phyloP scores from a whole-genome alignment of 164 flowering plant genomes.

The Piper longum region DNA sequence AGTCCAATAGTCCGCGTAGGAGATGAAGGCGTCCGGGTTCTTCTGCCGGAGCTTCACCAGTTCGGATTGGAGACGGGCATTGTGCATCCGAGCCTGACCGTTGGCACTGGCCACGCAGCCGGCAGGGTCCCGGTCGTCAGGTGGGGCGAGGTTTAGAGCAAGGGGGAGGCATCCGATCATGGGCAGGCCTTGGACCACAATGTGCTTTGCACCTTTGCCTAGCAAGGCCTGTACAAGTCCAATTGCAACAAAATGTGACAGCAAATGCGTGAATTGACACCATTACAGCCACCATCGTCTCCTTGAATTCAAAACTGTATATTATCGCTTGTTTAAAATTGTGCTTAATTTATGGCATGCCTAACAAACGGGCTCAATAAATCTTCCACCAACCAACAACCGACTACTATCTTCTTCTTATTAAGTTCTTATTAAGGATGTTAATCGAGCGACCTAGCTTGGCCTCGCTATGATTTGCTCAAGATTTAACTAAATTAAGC shows the following conservation, averaged over 20 bases:
- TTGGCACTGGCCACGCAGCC: slow-evolving; percentile 57
- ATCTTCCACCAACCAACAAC: background rate
- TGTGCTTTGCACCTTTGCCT: slow-evolving; percentile 51
- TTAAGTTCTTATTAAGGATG: background rate
- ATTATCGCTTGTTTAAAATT: background rate
- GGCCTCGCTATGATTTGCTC: no score
- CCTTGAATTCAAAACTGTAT: no score
- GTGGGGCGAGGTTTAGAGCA: slow-evolving; percentile 30
- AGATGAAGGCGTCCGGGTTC: slow-evolving; percentile 41
- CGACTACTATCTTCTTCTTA: background rate
- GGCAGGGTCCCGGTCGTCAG: slow-evolving; percentile 33
- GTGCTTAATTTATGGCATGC: background rate
- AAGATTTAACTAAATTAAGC: no score
- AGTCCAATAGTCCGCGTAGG: slow-evolving; percentile 53
- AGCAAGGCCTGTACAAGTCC: slow-evolving; percentile 28
- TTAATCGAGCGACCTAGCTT: no score
- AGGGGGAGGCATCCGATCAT: slow-evolving; percentile 57
- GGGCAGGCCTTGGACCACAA: slow-evolving; percentile 67
- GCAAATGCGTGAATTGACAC: background rate
- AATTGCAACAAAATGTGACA: background rate
- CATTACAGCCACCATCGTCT: background rate
- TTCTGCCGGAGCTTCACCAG: slow-evolving; percentile 25
- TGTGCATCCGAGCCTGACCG: slow-evolving; percentile 35
- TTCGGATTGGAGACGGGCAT: slow-evolving; percentile 25
- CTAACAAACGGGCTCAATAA: background rate